Percentiles rank a stretch among this genome's conserved stretches.
These are phyloP conservation scores for Candida vartiovaarae DNA, from an alignment of 805 yeast genomes.

Conservation along the genomic window DNA sequence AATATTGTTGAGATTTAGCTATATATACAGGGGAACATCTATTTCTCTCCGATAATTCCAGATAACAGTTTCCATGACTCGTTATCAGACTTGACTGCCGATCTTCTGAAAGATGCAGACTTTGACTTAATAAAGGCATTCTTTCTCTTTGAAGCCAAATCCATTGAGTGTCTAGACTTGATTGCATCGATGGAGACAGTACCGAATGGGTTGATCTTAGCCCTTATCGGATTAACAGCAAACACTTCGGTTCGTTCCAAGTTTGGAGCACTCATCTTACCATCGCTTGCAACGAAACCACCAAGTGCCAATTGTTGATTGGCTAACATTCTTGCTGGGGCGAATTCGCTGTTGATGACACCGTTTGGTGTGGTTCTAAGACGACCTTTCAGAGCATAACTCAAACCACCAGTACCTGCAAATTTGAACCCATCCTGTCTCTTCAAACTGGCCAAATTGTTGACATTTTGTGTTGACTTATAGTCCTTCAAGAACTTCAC, in stretches of 20 bases:
- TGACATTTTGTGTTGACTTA: slow-evolving; percentile 1
- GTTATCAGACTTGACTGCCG: not conserved
- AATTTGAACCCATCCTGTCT: slow-evolving; percentile 22
- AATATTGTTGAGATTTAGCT: not conserved
- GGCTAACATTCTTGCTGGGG: slow-evolving; percentile 61
- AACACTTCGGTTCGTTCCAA: not conserved
- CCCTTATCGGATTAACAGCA: not conserved
- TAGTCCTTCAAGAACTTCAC: slow-evolving; percentile 27
- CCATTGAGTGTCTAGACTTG: not conserved
- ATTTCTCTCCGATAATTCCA: too few relatives aligned
- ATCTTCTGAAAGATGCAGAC: not conserved
- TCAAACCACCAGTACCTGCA: slow-evolving; percentile 72
- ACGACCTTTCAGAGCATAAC: slow-evolving; percentile 64
- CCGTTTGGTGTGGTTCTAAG: slow-evolving; percentile 69
- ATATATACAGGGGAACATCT: not conserved
- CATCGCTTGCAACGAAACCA: slow-evolving; percentile 34
- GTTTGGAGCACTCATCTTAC: not conserved
- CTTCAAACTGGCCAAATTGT: slow-evolving; percentile 5
- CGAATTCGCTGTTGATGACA: slow-evolving; percentile 40
- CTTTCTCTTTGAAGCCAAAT: not conserved
- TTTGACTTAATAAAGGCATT: too few relatives aligned
- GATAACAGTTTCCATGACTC: too few relatives aligned
- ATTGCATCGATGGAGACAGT: not conserved
- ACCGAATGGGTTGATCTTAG: not conserved
- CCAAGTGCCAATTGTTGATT: slow-evolving; percentile 48